These are phyloP conservation scores for Clonostachys rosea DNA, from an alignment of 2,329 filamentous ascomycete species.

Conservation along the genomic window DNA sequence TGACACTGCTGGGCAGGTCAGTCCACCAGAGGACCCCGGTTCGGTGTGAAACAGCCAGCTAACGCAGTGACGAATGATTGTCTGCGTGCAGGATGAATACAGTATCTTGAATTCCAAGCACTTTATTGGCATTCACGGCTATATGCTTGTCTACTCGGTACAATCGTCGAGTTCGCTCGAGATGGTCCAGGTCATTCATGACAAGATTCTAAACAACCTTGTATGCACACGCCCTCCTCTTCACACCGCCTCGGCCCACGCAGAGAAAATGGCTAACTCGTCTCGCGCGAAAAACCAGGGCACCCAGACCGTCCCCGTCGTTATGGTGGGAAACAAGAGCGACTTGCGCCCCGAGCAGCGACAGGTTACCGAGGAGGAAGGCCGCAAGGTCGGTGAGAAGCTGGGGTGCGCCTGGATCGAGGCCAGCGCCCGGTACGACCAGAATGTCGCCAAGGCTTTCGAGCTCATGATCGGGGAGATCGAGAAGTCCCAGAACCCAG, in stretches of 20 bases:
- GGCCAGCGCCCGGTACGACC: constrained; percentile 88
- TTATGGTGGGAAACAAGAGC: constrained; percentile 95
- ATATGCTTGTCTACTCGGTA: constrained; percentile 98
- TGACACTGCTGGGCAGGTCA: constrained; percentile 89
- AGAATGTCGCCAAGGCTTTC: constrained; percentile 89
- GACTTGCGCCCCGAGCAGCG: constrained; percentile 90
- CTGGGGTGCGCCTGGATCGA: constrained; percentile 93
- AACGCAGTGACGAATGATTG: background rate
- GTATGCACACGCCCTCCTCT: constrained; percentile 43
- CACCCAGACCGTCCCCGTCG: constrained; percentile 85
- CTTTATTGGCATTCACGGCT: constrained; percentile 98
- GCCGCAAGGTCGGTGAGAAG: constrained; percentile 77
- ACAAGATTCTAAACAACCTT: constrained; percentile 95
- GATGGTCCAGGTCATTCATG: constrained; percentile 92
- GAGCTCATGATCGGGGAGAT: constrained; percentile 93
- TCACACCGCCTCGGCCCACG: background rate
- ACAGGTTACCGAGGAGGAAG: constrained; percentile 82
- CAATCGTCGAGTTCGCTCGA: constrained; percentile 91
- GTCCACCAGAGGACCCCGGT: constrained; percentile 16
- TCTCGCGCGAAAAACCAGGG: constrained; percentile 49
- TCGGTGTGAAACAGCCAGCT: background rate
- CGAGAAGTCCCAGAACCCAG: constrained; percentile 88
- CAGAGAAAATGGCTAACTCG: background rate
- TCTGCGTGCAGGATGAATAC: constrained; percentile 68
- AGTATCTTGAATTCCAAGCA: constrained; percentile 98